Evolutionary conservation across 2,329 filamentous ascomycete species (phyloP).

Genomic region (Fusarium penzigii): DNA sequence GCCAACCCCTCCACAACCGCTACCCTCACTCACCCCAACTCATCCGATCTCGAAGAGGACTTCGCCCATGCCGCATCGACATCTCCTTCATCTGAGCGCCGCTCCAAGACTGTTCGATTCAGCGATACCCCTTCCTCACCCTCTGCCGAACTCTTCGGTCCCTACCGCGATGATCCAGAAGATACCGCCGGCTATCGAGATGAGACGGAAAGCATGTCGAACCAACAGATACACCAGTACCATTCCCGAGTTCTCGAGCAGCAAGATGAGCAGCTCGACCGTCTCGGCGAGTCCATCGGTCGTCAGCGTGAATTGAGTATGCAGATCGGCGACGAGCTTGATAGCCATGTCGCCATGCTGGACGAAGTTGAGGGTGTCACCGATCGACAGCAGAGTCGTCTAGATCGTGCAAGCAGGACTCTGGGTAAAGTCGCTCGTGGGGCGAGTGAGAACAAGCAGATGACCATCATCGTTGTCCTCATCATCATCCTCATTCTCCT

Average conservation of each 20-base stretch:
- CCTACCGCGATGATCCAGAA: constrained; percentile 70
- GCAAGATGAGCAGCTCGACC: constrained; percentile 92
- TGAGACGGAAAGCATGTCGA: constrained; percentile 64
- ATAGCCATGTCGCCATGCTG: constrained; percentile 83
- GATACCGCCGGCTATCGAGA: constrained; percentile 59
- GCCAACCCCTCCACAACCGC: constrained; percentile 49
- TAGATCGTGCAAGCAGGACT: constrained; percentile 73
- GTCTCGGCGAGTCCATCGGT: constrained; percentile 80
- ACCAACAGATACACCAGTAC: constrained; percentile 84
- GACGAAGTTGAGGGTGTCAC: constrained; percentile 85
- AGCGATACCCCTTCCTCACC: constrained; percentile 60
- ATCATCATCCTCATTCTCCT: constrained; percentile 81
- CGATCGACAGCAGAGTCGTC: constrained; percentile 74
- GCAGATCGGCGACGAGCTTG: constrained; percentile 94
- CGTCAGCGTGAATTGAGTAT: constrained; percentile 91
- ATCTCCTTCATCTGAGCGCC: constrained; percentile 28
- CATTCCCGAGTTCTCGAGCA: constrained; percentile 80
- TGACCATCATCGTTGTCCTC: constrained; percentile 77
- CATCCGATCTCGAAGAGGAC: constrained; percentile 61
- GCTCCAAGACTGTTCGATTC: constrained; percentile 82
- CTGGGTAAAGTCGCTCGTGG: constrained; percentile 72
- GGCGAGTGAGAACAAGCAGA: constrained; percentile 84
- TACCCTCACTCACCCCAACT: constrained; percentile 63
- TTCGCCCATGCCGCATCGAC: constrained; percentile 63
- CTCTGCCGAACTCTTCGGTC: constrained; percentile 49